Evolutionary conservation across 2,329 filamentous ascomycete genomes (phyloP).

Genomic region (Alternaria triticina): DNA sequence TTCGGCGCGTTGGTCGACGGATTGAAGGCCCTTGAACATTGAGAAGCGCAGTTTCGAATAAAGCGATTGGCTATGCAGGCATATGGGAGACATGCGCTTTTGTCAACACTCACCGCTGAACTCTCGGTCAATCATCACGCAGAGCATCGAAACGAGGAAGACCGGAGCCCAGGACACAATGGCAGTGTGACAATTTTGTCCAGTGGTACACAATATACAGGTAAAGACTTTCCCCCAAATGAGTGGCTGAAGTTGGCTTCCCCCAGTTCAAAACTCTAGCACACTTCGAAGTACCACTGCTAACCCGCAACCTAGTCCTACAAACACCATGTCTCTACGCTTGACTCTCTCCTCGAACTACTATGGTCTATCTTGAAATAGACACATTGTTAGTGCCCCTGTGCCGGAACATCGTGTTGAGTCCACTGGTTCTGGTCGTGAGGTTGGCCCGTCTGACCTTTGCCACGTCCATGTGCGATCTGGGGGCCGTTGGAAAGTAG

Average conservation of each 20-base stretch:
- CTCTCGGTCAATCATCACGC: not conserved
- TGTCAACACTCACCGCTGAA: not conserved
- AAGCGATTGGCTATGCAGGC: not conserved
- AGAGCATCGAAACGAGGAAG: not conserved
- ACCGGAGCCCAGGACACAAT: not conserved
- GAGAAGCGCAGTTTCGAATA: conserved; percentile 5
- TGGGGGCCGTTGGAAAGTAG: conserved; percentile 3
- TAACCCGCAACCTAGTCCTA: not conserved
- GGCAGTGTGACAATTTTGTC: not conserved
- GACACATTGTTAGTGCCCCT: not conserved
- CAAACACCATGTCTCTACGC: not conserved
- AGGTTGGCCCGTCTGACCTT: not conserved
- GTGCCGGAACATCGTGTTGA: not conserved
- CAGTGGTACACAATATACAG: conserved; percentile 12
- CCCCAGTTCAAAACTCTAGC: not conserved
- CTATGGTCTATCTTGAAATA: not conserved
- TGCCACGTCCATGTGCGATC: conserved; percentile 1
- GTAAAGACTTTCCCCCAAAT: conserved; percentile 21
- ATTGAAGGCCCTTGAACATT: conserved; percentile 33
- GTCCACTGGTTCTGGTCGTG: not conserved
- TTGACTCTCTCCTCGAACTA: conserved; percentile 8
- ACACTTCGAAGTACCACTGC: not conserved
- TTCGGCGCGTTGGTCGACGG: conserved; percentile 36
- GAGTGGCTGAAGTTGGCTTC: conserved; percentile 23
- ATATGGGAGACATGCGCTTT: not conserved